Base-by-base conservation (phyloP, 1,139 yeast genomes). In the Taiozyma sp. region DNA sequence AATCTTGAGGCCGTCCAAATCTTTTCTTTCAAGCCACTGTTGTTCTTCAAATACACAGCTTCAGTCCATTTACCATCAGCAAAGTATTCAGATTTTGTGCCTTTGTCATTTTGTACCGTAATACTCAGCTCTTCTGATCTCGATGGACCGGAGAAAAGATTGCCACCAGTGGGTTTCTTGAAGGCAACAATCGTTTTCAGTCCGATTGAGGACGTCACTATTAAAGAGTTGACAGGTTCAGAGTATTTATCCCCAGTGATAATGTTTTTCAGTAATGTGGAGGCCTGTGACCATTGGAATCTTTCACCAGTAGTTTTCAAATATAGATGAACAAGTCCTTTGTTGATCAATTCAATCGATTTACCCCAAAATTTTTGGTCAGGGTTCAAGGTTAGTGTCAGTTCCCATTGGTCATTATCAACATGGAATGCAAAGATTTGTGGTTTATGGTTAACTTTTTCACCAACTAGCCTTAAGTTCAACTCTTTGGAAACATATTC, bases 301-400 rank as follows among this genome's bases (percentile, higher is more conserved):
- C 77, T 75, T 62, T 88, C 96, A 5, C 92, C 92, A 0, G 87
- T 77, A 10, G 70, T 54, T 63, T 78, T 80, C 46, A 84, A 73
- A 2, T 76, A 74, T 48, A 91, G 72, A 47, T 77, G 77, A 7
- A 85, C 72, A 14, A 71, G 71, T 42, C 99, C 99, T 49, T 79
- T 81, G 56, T 90, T 89, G 47, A 80, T 79, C 53, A 93, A 74
- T 67, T 93, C 98, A 14, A 90, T 82, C 43, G 91, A 85, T 69
- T 93, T 93, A 49, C 98, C 98, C 96, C 97, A 93, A 62, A 89
- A 90, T 66, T 90, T 91, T 62, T 92, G 97, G 32, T 81, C 79
- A 0, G 99, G 98, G 34, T 84, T 76, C 3, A 95, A 83, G 13
- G 87, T 78, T 65, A 83, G 89, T 45, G 79, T 77, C 48, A 90